Conservation (phyloP, 164 flowering plant genomes). For the Umbellularia californica region DNA sequence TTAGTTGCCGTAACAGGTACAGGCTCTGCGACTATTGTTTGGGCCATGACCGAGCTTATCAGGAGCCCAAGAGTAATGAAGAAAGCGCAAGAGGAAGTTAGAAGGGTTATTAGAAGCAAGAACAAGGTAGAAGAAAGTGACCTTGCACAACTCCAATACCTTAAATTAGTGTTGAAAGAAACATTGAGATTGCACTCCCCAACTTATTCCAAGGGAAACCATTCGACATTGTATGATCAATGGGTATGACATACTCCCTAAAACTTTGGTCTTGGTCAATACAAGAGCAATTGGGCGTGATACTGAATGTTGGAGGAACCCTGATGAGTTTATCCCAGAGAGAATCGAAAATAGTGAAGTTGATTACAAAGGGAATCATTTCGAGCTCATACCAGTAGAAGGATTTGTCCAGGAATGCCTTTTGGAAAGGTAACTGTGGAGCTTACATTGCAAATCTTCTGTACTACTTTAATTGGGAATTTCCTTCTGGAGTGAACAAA, state of each 20-base stretch:
- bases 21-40: constrained; percentile 3
- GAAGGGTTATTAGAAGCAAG: not conserved
- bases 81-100: constrained; percentile 17
- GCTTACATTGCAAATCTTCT: constrained; percentile 41
- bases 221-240: not conserved
- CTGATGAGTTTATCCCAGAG: not conserved
- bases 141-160: constrained; percentile 2
- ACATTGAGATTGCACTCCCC: constrained; percentile 3
- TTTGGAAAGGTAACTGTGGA: constrained; percentile 11
- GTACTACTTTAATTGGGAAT: constrained; percentile 38
- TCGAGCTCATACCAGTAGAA: constrained; percentile 1
- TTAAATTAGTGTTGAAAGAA: not conserved
- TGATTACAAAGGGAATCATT: constrained; percentile 1
- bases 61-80: constrained; percentile 27
- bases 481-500: constrained; percentile 35
- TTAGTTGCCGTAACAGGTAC: constrained; percentile 14
- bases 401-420: not conserved
- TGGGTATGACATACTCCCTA: not conserved
- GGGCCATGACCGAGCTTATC: constrained; percentile 13
- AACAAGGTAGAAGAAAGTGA: constrained; percentile 15
- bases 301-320: not conserved
- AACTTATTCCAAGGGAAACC: not conserved
- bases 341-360: not conserved
- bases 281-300: not conserved
- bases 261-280: not conserved